These are phyloP conservation scores for Camellia sinensis DNA, from an alignment of 148 eudicot genomes.

Conservation along the genomic window DNA sequence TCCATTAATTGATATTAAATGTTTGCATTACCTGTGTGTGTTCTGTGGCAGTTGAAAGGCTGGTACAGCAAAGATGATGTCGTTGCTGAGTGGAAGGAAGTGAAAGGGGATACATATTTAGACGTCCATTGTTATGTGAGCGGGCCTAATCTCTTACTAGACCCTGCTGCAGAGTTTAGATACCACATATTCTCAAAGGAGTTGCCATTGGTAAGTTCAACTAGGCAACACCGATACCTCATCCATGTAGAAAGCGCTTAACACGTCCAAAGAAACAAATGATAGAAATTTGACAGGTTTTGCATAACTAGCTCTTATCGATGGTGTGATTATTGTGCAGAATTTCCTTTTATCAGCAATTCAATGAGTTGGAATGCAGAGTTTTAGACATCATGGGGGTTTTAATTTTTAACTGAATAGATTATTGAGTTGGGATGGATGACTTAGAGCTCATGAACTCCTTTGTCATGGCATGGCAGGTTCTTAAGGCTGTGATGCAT, in stretches of 20 bases:
- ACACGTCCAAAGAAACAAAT: too few relatives aligned
- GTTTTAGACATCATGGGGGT: not conserved
- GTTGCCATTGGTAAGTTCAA: constrained; percentile 69
- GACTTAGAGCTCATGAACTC: not conserved
- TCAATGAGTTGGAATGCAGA: not conserved
- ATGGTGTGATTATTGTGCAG: not conserved
- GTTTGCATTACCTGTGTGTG: not conserved
- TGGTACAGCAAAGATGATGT: constrained; percentile 95
- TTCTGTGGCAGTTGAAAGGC: constrained; percentile 64
- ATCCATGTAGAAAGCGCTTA: too few relatives aligned
- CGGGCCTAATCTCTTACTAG: constrained; percentile 69
- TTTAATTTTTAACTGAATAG: too few relatives aligned
- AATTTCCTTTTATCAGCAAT: not conserved
- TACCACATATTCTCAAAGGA: constrained; percentile 92
- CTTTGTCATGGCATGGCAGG: constrained; percentile 33
- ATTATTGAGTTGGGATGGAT: too few relatives aligned
- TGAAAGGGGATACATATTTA: constrained; percentile 59
- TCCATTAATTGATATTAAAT: not conserved
- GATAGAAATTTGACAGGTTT: too few relatives aligned
- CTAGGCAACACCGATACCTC: too few relatives aligned
- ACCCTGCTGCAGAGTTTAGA: constrained; percentile 76
- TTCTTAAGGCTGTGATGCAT: constrained; percentile 68
- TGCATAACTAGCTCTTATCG: too few relatives aligned
- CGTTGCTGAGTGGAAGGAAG: constrained; percentile 80
- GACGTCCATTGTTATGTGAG: constrained; percentile 84